phyloP scores from a whole-genome alignment of 352 stramenopile species.

The Phytophthora constricta region DNA sequence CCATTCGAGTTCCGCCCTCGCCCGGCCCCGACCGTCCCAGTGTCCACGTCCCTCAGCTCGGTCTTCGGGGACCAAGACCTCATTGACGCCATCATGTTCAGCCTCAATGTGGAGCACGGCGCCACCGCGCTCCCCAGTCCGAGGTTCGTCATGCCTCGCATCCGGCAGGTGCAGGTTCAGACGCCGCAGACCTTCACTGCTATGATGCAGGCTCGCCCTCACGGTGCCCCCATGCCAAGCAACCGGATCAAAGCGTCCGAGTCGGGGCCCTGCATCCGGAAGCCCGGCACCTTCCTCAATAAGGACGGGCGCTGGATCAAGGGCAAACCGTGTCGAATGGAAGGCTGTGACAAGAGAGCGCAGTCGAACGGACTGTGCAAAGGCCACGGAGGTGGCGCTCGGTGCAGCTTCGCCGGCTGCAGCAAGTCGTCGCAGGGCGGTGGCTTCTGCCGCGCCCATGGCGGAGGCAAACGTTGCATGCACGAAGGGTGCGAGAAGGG shows the following conservation, averaged over 20 bases:
- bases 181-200: slow-evolving; percentile 32
- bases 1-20: slow-evolving; percentile 67
- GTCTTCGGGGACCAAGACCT: slow-evolving; percentile 83
- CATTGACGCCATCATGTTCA: slow-evolving; percentile 83
- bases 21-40: slow-evolving; percentile 15
- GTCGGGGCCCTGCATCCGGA: slow-evolving; percentile 54
- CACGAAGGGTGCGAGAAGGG: slow-evolving; percentile 79
- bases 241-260: slow-evolving; percentile 30
- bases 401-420: slow-evolving; percentile 79
- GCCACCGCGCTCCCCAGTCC: slow-evolving; percentile 1
- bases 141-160: slow-evolving; percentile 18
- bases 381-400: slow-evolving; percentile 76
- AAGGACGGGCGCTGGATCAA: slow-evolving; percentile 91
- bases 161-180: slow-evolving; percentile 25
- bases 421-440: slow-evolving; percentile 79
- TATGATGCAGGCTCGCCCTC: slow-evolving; percentile 37
- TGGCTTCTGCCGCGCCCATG: slow-evolving; percentile 80
- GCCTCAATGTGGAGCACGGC: slow-evolving; percentile 58
- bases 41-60: slow-evolving; percentile 61
- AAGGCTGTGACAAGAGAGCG: slow-evolving; percentile 76
- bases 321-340: slow-evolving; percentile 80
- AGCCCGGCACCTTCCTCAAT: slow-evolving; percentile 86
- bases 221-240: slow-evolving; percentile 12
- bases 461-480: slow-evolving; percentile 81
- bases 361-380: slow-evolving; percentile 86